Evolutionary conservation across 345 rosid genomes (phyloP).

Genomic region (Stellera chamaejasme): DNA sequence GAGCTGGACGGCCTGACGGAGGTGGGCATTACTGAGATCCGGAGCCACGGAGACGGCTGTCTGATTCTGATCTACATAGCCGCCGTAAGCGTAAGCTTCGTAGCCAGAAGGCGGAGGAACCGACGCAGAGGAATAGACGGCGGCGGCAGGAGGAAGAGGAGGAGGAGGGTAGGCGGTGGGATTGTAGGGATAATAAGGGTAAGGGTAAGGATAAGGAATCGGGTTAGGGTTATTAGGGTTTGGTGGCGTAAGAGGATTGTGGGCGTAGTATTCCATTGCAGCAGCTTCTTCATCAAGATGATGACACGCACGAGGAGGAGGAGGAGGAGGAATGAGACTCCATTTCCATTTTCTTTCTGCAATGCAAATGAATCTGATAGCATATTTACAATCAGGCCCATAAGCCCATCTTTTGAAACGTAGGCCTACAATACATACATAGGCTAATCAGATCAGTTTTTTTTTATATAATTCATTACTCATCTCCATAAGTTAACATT

Average conservation of each 20-base stretch:
- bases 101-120: constrained; percentile 11
- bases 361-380: background rate
- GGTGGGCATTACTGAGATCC: constrained; percentile 18
- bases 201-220: constrained; percentile 1
- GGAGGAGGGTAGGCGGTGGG: constrained; percentile 3
- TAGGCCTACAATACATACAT: too few species aligned
- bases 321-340: background rate
- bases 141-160: background rate
- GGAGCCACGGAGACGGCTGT: constrained; percentile 9
- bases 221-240: too few species aligned
- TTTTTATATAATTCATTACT: too few species aligned
- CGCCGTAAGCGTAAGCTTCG: constrained; percentile 13
- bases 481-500: too few species aligned
- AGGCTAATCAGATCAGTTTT: too few species aligned
- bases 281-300: background rate
- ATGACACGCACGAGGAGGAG: too few species aligned
- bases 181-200: constrained; percentile 8
- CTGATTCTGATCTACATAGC: background rate
- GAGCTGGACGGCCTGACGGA: constrained; percentile 15
- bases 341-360: background rate
- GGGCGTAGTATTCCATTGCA: constrained; percentile 4
- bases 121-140: constrained; percentile 20
- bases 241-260: constrained; percentile 10
- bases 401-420: background rate
- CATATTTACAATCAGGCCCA: background rate